Base-by-base conservation (phyloP, 1,284 basidiomycete species). In the Rhodotorula sp. region DNA sequence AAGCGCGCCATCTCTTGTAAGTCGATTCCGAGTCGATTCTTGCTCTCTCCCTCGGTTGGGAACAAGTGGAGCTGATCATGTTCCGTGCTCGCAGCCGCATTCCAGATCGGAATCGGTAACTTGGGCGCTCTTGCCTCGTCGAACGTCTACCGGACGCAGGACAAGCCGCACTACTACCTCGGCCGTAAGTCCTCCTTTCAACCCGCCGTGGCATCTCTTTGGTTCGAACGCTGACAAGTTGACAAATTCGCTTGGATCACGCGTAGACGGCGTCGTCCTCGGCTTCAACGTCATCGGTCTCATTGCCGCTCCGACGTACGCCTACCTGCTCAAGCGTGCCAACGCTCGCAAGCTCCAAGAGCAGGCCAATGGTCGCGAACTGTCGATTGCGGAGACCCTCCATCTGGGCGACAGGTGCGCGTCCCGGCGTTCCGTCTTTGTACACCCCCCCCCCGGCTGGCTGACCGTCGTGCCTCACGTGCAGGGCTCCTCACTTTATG, bases 271-370 rank as follows among this genome's bases (percentile, higher is more conserved):
- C 4, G 69, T 88, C n/a, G 87, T 87, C 77, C 79, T 90, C 46
- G 88, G 87, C 83, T 87, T 89, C 69, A 83, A 88, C 44, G 85
- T 84, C 4, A 85, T 89, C 55, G 88, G 89, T 0, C 81, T 88
- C 74, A 82, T 88, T 49, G 76, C 77, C 58, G 77, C 86, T 0
- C 85, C 86, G 0, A 77, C 85, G 26, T 82, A 84, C 29, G 84
- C 86, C 0, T 62, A 85, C 10, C 68, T 81, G 3, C 89, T 89
- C 76, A 82, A 66, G 49, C 82, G 84, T 26, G 87, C 87, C 76
- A 90, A 90, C 78, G 78, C 63, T 45, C 66, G 76, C 62, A 80
- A 83, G 49, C 69, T 72, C 45, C 58, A 63, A 10, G 53, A 74
- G 12, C 77, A n/a, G n/a, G n/a, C n/a, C n/a, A n/a, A n/a, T n/a